These are phyloP conservation scores for Ophiostoma piceae DNA, from an alignment of 2,329 filamentous ascomycete genomes.

Conservation along the genomic window DNA sequence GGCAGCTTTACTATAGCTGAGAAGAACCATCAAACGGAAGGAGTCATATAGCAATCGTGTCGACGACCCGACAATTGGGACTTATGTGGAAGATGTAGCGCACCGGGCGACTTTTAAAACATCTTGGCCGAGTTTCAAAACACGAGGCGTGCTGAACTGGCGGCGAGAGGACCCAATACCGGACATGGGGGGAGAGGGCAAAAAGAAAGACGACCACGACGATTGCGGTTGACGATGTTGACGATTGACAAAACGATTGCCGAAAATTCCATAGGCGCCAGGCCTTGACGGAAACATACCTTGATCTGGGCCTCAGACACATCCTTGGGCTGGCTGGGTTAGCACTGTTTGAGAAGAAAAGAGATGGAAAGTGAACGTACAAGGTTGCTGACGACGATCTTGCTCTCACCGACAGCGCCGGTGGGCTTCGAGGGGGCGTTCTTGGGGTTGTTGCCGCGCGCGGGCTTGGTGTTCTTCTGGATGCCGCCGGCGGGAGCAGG, in stretches of 20 bases:
- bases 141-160: slow-evolving; percentile 1
- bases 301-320: slow-evolving; percentile 97
- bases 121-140: not conserved
- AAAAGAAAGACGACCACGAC: slow-evolving; percentile 29
- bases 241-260: slow-evolving; percentile 37
- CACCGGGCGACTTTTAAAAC: slow-evolving; percentile 19
- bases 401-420: slow-evolving; percentile 67
- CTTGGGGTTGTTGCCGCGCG: slow-evolving; percentile 56
- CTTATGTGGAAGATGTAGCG: slow-evolving; percentile 22
- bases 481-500: slow-evolving; percentile 77
- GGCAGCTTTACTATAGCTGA: slow-evolving; percentile 20
- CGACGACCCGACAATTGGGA: slow-evolving; percentile 24
- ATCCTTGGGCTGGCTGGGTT: slow-evolving; percentile 74
- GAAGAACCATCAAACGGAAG: slow-evolving; percentile 37
- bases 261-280: slow-evolving; percentile 64
- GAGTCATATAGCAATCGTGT: slow-evolving; percentile 32
- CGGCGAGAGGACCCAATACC: slow-evolving; percentile 17
- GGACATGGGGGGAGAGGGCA: slow-evolving; percentile 27
- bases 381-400: slow-evolving; percentile 98
- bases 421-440: slow-evolving; percentile 60
- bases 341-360: too few species aligned
- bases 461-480: slow-evolving; percentile 65
- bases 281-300: slow-evolving; percentile 97
- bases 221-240: slow-evolving; percentile 25
- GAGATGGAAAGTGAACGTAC: too few species aligned